These are phyloP conservation scores for Globisporangium orthogonon DNA, from an alignment of 352 stramenopile species.

Conservation along the genomic window DNA sequence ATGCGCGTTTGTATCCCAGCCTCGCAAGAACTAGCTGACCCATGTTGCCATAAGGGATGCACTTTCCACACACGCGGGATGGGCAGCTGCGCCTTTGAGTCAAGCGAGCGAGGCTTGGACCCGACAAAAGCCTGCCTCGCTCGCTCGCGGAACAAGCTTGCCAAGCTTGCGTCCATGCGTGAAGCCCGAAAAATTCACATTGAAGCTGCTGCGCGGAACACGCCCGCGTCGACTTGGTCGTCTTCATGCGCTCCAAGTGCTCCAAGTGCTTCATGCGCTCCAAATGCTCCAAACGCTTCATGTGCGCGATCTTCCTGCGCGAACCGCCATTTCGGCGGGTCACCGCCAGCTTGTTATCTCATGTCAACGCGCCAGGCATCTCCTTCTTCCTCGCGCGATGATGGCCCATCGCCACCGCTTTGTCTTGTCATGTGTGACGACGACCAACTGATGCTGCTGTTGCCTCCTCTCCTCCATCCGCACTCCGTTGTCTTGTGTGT, in stretches of 20 bases:
- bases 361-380: neutral
- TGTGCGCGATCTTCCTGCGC: no score
- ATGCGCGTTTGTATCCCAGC: no score
- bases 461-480: neutral
- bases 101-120: no score
- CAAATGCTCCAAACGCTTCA: neutral
- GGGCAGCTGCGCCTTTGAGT: neutral
- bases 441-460: neutral
- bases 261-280: neutral
- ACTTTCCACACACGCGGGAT: neutral
- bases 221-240: no score
- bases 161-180: neutral
- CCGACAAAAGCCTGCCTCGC: neutral
- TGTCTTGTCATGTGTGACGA: neutral
- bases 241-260: neutral
- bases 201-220: no score
- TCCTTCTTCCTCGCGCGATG: neutral
- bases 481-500: neutral
- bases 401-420: neutral
- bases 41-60: neutral
- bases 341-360: no score
- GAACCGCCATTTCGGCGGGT: neutral
- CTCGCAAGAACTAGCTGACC: neutral
- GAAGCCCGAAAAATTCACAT: no score
- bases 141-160: neutral